phyloP scores from a whole-genome alignment of 2,329 filamentous ascomycete genomes.

The Elsinoe perseae region DNA sequence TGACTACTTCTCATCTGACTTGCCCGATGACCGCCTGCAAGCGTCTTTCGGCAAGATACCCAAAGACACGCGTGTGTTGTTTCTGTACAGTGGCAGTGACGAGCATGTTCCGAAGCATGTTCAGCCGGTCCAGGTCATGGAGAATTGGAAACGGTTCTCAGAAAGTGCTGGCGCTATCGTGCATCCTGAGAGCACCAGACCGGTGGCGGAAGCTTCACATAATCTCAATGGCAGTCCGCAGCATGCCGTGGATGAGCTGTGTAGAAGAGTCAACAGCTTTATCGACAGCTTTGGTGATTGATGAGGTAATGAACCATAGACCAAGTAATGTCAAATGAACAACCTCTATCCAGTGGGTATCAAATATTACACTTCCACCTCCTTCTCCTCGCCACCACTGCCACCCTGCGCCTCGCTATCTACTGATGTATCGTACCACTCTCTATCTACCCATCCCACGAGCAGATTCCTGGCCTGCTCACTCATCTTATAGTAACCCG shows the following conservation, averaged over 20 bases:
- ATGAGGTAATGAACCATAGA: background rate
- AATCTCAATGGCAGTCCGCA: conserved; percentile 43
- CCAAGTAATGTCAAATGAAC: background rate
- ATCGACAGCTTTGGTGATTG: background rate
- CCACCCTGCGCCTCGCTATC: conserved; percentile 11
- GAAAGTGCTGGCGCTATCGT: conserved; percentile 39
- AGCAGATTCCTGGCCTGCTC: conserved; percentile 59
- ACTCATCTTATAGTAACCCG: conserved; percentile 61
- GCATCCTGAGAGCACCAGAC: conserved; percentile 42
- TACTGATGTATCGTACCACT: conserved; percentile 26
- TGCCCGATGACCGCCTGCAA: conserved; percentile 51
- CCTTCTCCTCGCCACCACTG: conserved; percentile 7
- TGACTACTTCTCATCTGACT: conserved; percentile 79
- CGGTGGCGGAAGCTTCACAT: conserved; percentile 45
- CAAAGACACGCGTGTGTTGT: conserved; percentile 46
- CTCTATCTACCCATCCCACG: conserved; percentile 48
- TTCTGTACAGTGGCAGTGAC: conserved; percentile 59
- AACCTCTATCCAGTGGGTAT: background rate
- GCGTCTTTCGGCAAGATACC: conserved; percentile 59
- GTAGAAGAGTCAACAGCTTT: conserved; percentile 45
- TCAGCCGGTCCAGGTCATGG: conserved; percentile 51
- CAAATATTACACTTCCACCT: background rate
- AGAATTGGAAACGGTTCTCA: conserved; percentile 47
- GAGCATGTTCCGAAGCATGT: conserved; percentile 54
- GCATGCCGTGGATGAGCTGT: conserved; percentile 42